Evolutionary conservation across 2,329 filamentous ascomycete genomes (phyloP).

Genomic region (Claviceps sp.): DNA sequence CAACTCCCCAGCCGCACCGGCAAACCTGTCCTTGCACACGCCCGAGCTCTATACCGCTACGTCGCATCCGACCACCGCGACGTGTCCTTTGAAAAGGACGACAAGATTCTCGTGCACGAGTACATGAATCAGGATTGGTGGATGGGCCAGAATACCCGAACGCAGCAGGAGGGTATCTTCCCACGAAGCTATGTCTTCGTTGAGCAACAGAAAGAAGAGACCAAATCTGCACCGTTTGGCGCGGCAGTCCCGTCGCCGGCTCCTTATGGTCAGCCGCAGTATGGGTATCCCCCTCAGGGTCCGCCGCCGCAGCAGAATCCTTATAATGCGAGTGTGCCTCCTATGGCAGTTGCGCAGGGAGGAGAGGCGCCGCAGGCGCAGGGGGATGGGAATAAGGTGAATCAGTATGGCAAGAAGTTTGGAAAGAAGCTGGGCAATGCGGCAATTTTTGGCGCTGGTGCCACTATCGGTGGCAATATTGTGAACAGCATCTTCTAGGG

Average conservation of each 20-base stretch:
- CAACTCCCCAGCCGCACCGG: slow-evolving; percentile 26
- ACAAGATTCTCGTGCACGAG: slow-evolving; percentile 67
- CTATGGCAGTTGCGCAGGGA: slow-evolving; percentile 56
- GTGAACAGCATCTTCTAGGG: slow-evolving; percentile 78
- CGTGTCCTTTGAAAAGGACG: slow-evolving; percentile 66
- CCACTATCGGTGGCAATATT: slow-evolving; percentile 78
- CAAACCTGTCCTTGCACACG: slow-evolving; percentile 54
- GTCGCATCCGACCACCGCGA: slow-evolving; percentile 67
- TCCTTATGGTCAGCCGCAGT: slow-evolving; percentile 23
- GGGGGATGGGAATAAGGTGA: slow-evolving; percentile 45
- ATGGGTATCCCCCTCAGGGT: slow-evolving; percentile 17
- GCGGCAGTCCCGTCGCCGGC: slow-evolving; percentile 17
- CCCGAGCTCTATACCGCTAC: slow-evolving; percentile 76
- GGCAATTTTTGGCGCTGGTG: slow-evolving; percentile 86
- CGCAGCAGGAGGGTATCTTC: slow-evolving; percentile 82
- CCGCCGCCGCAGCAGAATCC: slow-evolving; percentile 41
- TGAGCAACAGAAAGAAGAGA: slow-evolving; percentile 48
- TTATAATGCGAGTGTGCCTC: slow-evolving; percentile 59
- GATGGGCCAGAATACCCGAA: slow-evolving; percentile 77
- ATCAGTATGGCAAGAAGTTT: slow-evolving; percentile 80
- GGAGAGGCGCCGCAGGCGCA: slow-evolving; percentile 21
- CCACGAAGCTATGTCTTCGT: slow-evolving; percentile 78
- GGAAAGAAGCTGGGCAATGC: slow-evolving; percentile 77
- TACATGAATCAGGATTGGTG: slow-evolving; percentile 98
- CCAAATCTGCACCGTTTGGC: slow-evolving; percentile 23